Evolutionary conservation across 495 filamentous ascomycete genomes (phyloP).

Genomic region (Neurospora discreta): DNA sequence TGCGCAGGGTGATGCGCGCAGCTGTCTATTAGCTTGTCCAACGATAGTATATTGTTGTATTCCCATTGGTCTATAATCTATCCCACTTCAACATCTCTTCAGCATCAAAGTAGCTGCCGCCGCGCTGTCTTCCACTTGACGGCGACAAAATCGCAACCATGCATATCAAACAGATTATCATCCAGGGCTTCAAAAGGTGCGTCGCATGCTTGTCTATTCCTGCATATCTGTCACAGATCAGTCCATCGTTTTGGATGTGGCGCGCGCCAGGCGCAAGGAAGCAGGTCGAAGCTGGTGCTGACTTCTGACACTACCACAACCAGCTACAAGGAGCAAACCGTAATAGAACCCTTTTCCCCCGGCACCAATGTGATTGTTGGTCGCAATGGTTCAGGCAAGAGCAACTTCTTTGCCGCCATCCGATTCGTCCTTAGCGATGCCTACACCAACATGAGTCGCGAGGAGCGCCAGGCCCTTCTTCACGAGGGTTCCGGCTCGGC

Average conservation of each 20-base stretch:
- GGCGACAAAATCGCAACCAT: conserved; percentile 44
- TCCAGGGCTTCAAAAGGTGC: conserved; percentile 99
- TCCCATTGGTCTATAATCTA: neutral
- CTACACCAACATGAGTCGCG: conserved; percentile 89
- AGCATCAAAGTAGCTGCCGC: neutral
- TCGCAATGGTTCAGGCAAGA: conserved; percentile 97
- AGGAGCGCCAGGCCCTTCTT: conserved; percentile 88
- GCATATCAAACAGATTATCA: conserved; percentile 99
- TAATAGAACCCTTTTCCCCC: conserved; percentile 95
- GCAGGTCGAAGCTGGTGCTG: conserved; percentile 5
- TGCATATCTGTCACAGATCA: neutral
- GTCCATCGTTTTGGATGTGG: neutral
- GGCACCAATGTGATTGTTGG: conserved; percentile 99
- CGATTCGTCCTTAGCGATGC: conserved; percentile 97
- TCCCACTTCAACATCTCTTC: neutral
- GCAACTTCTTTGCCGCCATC: conserved; percentile 99
- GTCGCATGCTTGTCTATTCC: conserved; percentile 5
- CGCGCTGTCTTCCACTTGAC: conserved; percentile 18
- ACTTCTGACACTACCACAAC: neutral
- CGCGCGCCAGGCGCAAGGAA: neutral
- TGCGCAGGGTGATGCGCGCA: neutral
- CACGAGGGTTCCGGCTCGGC: conserved; percentile 96
- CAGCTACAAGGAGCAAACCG: conserved; percentile 98
- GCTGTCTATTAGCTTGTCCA: neutral
- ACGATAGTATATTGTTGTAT: neutral